Base-by-base conservation (phyloP, 2,329 filamentous ascomycete genomes). In the Colletotrichum echinochloae region DNA sequence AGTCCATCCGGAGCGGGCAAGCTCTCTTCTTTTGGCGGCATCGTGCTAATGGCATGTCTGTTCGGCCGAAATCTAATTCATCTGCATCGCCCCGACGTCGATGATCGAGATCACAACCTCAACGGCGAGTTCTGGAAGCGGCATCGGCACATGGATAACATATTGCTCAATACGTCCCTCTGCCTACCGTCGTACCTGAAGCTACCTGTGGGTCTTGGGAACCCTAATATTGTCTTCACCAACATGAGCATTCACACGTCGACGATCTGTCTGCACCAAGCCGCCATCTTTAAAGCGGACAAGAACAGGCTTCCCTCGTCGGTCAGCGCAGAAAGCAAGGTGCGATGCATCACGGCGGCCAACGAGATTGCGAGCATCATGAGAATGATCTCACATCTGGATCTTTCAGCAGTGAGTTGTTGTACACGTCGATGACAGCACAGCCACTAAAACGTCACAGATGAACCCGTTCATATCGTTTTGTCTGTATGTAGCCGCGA, bases 221-320 rank as follows among this genome's bases (percentile, higher is more conserved):
- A 95, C 76, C 88, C 94, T 4, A 98, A 98, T 73, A 90, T 95
- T 64, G 90, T 98, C 5, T 98, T 98, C 79, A 90, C 93, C 67
- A 98, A 98, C 76, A 97, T 99, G 94, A 94, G 93, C 78, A 94
- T 99, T 39, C 95, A 98, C 79, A 97, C 96, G 0, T 97, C 95
- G 1, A 94, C 94, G 1, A 98, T 99, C 64, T 98, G 95, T 79
- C 84, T 99, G n/a, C 96, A 99, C 77, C 96, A 99, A 82, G 96
- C 95, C 2, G 96, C 96, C 33, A 98, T 99, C 26, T 98, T 95
- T 86, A 98, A 98, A 79, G 94, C 95, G 0, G 95, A 98, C 76
- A 96, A 94, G 81, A 92, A 97, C 80, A 89, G 90, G 63, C 83
- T 98, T 71, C 91, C 94, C 0, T 84, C 88, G 1, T 91, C 92